Percentiles rank a stretch among this genome's conserved stretches.
Conservation (phyloP, 225 moss, liverwort and hornwort genomes). For the Climacium dendroides region DNA sequence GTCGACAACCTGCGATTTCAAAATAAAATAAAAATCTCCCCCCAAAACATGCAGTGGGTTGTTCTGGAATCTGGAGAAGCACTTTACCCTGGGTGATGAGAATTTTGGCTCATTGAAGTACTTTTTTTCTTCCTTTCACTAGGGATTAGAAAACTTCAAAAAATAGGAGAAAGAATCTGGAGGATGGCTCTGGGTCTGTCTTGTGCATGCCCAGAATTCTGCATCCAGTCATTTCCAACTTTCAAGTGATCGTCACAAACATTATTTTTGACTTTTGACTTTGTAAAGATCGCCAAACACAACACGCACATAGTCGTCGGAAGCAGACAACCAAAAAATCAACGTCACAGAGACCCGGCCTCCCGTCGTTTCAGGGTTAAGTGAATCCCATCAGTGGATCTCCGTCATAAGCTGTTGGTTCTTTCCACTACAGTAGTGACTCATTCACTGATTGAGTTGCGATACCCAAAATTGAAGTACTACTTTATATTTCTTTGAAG, state of each 20-base stretch:
- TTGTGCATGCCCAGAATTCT: background rate
- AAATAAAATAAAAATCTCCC: too few relatives aligned
- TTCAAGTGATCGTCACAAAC: background rate
- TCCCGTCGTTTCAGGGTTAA: background rate
- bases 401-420: background rate
- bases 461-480: background rate
- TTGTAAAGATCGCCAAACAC: background rate
- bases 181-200: background rate
- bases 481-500: background rate
- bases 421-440: background rate
- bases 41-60: too few relatives aligned
- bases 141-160: background rate
- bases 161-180: too few relatives aligned
- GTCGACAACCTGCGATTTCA: too few relatives aligned
- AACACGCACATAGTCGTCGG: background rate
- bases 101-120: background rate
- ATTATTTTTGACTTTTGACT: background rate
- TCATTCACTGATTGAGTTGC: background rate
- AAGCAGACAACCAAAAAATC: background rate
- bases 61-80: too few relatives aligned
- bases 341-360: background rate
- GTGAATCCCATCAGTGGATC: background rate
- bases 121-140: background rate
- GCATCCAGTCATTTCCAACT: background rate
- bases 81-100: background rate